Base-by-base conservation (phyloP, 1,284 basidiomycete genomes). In the Anthracocystis walkeri region DNA sequence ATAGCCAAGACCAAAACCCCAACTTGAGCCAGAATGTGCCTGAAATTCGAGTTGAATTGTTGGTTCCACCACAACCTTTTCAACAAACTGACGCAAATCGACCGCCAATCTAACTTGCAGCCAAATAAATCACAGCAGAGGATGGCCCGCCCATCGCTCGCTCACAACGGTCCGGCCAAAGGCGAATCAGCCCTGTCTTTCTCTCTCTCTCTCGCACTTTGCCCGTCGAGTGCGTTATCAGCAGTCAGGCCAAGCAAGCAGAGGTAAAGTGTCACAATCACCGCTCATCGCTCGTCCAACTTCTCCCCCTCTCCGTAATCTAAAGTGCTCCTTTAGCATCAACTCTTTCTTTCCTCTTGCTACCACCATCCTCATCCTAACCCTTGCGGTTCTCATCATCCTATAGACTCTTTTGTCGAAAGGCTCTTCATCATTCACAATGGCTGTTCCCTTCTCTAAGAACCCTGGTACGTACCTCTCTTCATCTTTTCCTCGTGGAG, bases 371-470 rank as follows among this genome's bases (percentile, higher is more conserved):
- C 46, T 41, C 60, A 35, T 35, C 58, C 33, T 56, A 55, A 41
- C 45, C 50, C 44, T 44, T 14, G 29, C 44, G 31, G 33, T 38
- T 23, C 31, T 42, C 50, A 48, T 10, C 27, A n/a, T 25, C 29
- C 49, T 7, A 45, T 65, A 71, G 62, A 71, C 68, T 54, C 50
- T 40, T 33, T 42, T 38, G 58, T 58, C 54, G 44, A 21, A 57
- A 42, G 42, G 18, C 14, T 10, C 12, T 27, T 25, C 38, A 18
- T 40, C 31, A 49, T 54, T 69, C 66, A 78, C 44, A 55, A 78
- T 78, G 77, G 74, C 77, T 78, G 57, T 74, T 18, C 70, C 79
- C 25, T 81, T 53, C 69, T 63, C 62, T 35, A 81, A 79, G 68
- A 81, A 81, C 77, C 73, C 75, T 27, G 75, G 75, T 74, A 67